phyloP scores from a whole-genome alignment of 345 rosid genomes.

The Trapa incisa region DNA sequence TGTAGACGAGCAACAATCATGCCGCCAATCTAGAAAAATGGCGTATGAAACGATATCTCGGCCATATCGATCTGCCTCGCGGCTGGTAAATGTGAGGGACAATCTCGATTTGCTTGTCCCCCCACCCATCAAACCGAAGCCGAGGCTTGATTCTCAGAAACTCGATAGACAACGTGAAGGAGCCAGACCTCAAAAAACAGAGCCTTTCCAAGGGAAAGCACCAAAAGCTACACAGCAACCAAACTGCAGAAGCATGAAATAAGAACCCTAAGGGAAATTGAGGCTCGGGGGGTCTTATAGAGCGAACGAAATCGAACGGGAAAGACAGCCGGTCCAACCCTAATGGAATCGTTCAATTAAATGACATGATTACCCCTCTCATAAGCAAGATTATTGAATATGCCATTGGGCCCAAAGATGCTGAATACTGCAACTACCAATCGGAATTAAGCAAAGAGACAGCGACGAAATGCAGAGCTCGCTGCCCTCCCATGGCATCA shows the following conservation, averaged over 20 bases:
- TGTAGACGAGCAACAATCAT: slow-evolving; percentile 68
- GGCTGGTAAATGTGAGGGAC: slow-evolving; percentile 11
- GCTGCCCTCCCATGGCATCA: no score
- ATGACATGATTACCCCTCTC: background rate
- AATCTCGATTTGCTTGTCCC: background rate
- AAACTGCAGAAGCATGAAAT: background rate
- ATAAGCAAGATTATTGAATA: background rate
- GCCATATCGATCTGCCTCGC: slow-evolving; percentile 34
- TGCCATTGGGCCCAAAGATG: background rate
- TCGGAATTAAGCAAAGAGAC: no score
- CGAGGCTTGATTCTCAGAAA: background rate
- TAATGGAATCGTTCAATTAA: background rate
- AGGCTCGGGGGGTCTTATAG: background rate
- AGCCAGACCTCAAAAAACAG: background rate
- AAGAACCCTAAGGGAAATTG: background rate
- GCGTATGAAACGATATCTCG: slow-evolving; percentile 74
- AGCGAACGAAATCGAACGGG: background rate
- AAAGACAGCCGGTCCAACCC: background rate
- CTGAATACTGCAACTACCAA: no score
- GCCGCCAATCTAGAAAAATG: slow-evolving; percentile 33
- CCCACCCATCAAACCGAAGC: background rate
- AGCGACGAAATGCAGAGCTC: no score
- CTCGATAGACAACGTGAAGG: background rate
- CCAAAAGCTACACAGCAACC: no score
- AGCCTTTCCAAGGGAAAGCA: background rate